Evolutionary conservation across 495 filamentous ascomycete genomes (phyloP), one percentile per base, ranked within the genome.

Genomic region (Daldinia vernicosa): DNA sequence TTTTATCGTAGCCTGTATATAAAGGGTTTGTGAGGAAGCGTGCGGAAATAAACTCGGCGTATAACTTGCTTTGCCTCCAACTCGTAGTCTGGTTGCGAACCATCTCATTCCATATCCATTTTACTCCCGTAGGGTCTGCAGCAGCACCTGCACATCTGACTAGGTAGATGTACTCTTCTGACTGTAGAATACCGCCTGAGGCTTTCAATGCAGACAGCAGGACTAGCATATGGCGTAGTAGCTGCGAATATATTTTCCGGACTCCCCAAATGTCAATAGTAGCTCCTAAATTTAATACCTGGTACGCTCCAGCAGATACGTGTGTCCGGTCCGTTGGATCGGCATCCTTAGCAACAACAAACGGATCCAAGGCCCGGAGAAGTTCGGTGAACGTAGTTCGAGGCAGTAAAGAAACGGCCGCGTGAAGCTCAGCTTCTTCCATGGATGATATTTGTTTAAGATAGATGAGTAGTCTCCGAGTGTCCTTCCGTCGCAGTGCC

Each of bases 21-120:
- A 78, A 22, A 6, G 79, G 76, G n/a, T 78, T 75, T 2, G 75
- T 70, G 55, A 81, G 74, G 63, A 80, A 83, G 2, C 80, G 79
- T 1, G 80, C 74, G 55, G 71, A 70, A 40, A 80, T 45, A 30
- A 70, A 81, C 15, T 83, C 80, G 66, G 33, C 28, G 26, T 75
- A 76, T 1, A 60, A 5, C 6, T 73, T 63, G 8, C 33, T 56
- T 6, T 76, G 65, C 26, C 67, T 67, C 69, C 67, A 76, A 6
- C 35, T 7, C 1, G 53, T 27, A 24, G 63, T 60, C 8, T 64
- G 30, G 0, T 57, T 59, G 6, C 43, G 43, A 11, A 24, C 35
- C 60, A 79, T 55, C 33, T 76, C 45, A 6, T 59, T 51, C 79
- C 79, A 80, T 52, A 76, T 2, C 53, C 60, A 58, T 27, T 69